A percentile compares a stretch with the other conserved stretches of the same genome.
Conservation (phyloP, 345 rosid species). For the Pistacia integerrima region DNA sequence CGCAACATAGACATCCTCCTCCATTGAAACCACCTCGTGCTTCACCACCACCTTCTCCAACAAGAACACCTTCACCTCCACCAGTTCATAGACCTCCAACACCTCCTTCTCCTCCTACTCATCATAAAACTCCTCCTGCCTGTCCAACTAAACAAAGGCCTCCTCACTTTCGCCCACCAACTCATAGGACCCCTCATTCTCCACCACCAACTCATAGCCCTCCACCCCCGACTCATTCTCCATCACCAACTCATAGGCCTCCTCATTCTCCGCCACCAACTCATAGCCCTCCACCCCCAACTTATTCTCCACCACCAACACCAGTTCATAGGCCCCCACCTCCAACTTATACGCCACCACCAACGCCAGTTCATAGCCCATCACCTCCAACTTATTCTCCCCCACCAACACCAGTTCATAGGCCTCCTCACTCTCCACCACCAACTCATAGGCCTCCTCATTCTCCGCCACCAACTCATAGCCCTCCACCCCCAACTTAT, state of each 20-base stretch:
- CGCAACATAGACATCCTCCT: neutral
- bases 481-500: neutral
- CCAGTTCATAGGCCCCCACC: neutral
- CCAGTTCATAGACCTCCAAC: neutral
- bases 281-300: neutral
- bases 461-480: slow-evolving; percentile 15
- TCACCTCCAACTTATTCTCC: neutral
- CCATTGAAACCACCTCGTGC: slow-evolving; percentile 5
- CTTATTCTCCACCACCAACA: slow-evolving; percentile 14
- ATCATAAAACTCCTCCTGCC: neutral
- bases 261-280: slow-evolving; percentile 17
- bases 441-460: slow-evolving; percentile 1
- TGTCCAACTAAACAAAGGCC: neutral
- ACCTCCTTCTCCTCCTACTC: neutral
- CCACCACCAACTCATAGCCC: slow-evolving; percentile 15
- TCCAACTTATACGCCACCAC: slow-evolving; percentile 13
- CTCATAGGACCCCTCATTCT: neutral
- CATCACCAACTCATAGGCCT: neutral
- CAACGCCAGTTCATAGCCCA: neutral
- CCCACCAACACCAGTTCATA: neutral
- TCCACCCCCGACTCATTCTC: too few relatives aligned
- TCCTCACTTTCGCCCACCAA: slow-evolving; percentile 18
- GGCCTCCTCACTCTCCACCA: neutral
- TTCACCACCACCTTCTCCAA: neutral
- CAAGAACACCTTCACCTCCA: neutral